Base-by-base conservation (phyloP, 2,329 filamentous ascomycete species). In the Curvularia lunata region DNA sequence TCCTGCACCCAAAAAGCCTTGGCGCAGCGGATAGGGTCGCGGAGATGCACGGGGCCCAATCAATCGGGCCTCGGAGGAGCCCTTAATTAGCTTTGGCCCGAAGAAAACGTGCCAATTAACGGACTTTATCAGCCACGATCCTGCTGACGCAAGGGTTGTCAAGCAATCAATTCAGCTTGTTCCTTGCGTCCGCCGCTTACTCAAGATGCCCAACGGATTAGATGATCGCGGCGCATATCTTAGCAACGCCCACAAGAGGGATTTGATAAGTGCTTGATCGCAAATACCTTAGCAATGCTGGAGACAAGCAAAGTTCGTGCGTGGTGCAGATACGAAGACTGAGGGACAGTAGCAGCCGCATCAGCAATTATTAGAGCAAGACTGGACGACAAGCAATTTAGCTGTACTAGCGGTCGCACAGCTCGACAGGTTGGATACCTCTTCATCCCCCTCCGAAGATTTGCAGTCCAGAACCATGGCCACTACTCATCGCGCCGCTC, bases 111-210 rank as follows among this genome's bases (percentile, higher is more conserved):
- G 56, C 45, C 65, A 72, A 72, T 72, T 71, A 63, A 61, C 62
- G 61, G 64, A 65, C 62, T 58, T 68, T 50, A 30, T 30, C 30
- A 32, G 46, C 42, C 34, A 32, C 19, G 46, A 48, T 54, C 38
- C 70, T 70, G 71, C 71, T 74, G 64, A 74, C 70, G 63, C 62
- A 70, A 62, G 62, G 55, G 41, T 30, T 34, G 27, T 52, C 32
- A 37, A 23, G 40, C 48, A 49, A 45, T 46, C 43, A 47, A 19
- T 47, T 53, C 37, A 54, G 27, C 50, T 32, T 21, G 40, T n/a
- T 23, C 38, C 54, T 52, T 48, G 43, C 32, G 10, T 27, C 25
- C 8, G 25, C 34, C 48, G 67, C 65, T 70, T 71, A 71, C 63
- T 47, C 58, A 65, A 60, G 23, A 59, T 62, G 40, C 42, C 46